phyloP scores from a whole-genome alignment of 768 basidiomycete species.

The Lactifluus volemus region DNA sequence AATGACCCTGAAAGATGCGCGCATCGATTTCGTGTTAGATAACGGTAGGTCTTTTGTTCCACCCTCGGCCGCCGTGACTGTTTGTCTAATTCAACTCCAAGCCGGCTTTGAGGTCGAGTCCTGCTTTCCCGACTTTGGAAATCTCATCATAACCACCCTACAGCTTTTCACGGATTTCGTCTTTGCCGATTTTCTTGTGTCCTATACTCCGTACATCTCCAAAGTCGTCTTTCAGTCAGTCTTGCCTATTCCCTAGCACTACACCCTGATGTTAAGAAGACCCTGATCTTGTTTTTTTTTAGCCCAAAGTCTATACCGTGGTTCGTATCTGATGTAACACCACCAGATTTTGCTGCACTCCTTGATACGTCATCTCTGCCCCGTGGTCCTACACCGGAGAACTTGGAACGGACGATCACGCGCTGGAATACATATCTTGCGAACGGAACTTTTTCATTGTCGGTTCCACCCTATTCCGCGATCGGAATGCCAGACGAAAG shows the following conservation, averaged over 20 bases:
- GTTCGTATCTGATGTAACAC: slow-evolving; percentile 95
- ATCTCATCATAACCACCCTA: background rate
- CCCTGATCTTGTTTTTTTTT: background rate
- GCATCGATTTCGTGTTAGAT: slow-evolving; percentile 85
- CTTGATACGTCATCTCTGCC: slow-evolving; percentile 22
- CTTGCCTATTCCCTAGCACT: background rate
- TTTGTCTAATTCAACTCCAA: slow-evolving; percentile 24
- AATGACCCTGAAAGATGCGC: slow-evolving; percentile 38
- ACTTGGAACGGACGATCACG: slow-evolving; percentile 50
- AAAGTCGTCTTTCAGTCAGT: slow-evolving; percentile 86
- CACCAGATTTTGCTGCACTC: slow-evolving; percentile 59
- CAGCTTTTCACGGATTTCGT: slow-evolving; percentile 91
- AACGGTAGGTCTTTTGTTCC: slow-evolving; percentile 46
- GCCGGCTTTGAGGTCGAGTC: slow-evolving; percentile 80
- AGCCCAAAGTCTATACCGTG: slow-evolving; percentile 94
- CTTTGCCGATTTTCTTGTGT: slow-evolving; percentile 88
- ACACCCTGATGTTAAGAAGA: background rate
- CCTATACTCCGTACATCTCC: slow-evolving; percentile 74
- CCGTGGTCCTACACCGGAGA: slow-evolving; percentile 25
- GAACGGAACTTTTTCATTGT: slow-evolving; percentile 60
- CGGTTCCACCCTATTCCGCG: slow-evolving; percentile 50
- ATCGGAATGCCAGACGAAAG: slow-evolving; percentile 41
- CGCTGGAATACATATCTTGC: slow-evolving; percentile 73
- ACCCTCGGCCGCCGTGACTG: background rate
- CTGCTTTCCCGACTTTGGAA: background rate